A percentile compares a stretch with the other conserved stretches of the same genome.
Evolutionary conservation across 2,329 filamentous ascomycete species (phyloP).

Genomic region (Claviceps purpurea): DNA sequence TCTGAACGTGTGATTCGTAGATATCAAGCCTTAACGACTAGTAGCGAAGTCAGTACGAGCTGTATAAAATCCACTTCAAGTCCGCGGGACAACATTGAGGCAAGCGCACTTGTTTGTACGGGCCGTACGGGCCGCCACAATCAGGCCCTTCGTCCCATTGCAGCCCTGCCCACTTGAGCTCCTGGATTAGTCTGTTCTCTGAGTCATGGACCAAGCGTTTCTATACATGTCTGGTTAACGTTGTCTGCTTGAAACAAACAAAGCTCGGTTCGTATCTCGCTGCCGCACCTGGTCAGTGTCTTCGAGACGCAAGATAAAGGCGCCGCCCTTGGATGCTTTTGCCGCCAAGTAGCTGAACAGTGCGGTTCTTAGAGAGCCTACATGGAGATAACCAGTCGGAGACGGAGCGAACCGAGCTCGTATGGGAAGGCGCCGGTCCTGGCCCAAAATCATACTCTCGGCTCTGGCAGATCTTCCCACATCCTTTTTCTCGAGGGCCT

Average conservation of each 20-base stretch:
- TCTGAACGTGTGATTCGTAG: constrained; percentile 58
- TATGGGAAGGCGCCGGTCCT: constrained; percentile 39
- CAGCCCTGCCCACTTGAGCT: constrained; percentile 79
- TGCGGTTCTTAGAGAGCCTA: constrained; percentile 83
- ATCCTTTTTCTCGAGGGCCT: constrained; percentile 12
- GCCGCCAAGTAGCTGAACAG: constrained; percentile 94
- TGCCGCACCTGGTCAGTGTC: constrained; percentile 75
- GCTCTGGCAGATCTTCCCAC: not conserved
- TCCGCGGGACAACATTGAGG: not conserved
- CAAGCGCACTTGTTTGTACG: constrained; percentile 62
- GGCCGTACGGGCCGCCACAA: constrained; percentile 66
- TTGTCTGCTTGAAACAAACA: not conserved
- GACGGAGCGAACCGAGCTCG: constrained; percentile 79
- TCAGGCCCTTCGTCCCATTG: constrained; percentile 91
- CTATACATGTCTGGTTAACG: constrained; percentile 26
- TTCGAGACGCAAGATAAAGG: constrained; percentile 84
- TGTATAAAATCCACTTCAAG: not conserved
- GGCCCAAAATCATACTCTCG: constrained; percentile 20
- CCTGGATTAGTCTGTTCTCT: constrained; percentile 61
- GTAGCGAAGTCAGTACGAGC: constrained; percentile 1
- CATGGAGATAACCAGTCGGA: constrained; percentile 83
- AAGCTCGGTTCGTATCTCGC: not conserved
- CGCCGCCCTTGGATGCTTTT: constrained; percentile 62
- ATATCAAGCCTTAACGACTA: constrained; percentile 66
- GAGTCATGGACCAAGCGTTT: constrained; percentile 71